Percentiles rank a stretch among this genome's conserved stretches.
phyloP scores from a whole-genome alignment of 495 filamentous ascomycete genomes.

The Penicillium paxilli region DNA sequence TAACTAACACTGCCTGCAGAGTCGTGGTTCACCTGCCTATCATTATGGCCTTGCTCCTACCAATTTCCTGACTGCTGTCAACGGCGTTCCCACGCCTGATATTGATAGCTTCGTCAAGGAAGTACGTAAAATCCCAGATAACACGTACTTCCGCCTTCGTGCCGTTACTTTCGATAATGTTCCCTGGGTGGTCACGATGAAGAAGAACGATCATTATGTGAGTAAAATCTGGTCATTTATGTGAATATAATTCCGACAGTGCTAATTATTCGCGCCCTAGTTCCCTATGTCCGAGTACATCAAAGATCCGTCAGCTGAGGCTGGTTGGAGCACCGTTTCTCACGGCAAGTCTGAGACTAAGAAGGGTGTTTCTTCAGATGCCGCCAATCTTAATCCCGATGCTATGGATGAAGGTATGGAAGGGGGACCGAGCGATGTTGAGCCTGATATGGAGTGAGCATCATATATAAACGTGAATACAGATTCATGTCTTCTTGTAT shows the following conservation, averaged over 20 bases:
- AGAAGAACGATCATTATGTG: conserved; percentile 98
- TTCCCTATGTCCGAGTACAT: conserved; percentile 89
- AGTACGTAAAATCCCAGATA: conserved; percentile 85
- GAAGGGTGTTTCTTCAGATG: conserved; percentile 36
- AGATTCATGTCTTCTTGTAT: conserved; percentile 17
- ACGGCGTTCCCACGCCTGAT: conserved; percentile 79
- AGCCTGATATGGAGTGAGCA: conserved; percentile 34
- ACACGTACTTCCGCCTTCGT: conserved; percentile 93
- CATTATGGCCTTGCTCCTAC: conserved; percentile 93
- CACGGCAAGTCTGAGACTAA: conserved; percentile 60
- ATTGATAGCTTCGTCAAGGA: conserved; percentile 76
- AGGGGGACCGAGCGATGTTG: conserved; percentile 36
- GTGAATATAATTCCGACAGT: too few relatives aligned
- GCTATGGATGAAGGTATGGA: conserved; percentile 44
- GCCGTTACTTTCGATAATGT: conserved; percentile 97
- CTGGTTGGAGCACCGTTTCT: conserved; percentile 71
- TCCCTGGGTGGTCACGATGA: conserved; percentile 97
- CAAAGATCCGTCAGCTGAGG: conserved; percentile 62
- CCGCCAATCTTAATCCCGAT: conserved; percentile 45
- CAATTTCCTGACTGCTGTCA: conserved; percentile 96
- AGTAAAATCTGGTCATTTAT: too few relatives aligned
- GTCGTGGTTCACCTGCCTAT: conserved; percentile 81
- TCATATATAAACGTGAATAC: conserved; percentile 1
- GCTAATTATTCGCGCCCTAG: conserved; percentile 13
- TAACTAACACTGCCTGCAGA: conserved; percentile 30